Percentiles rank a stretch among this genome's conserved stretches.
Evolutionary conservation across 2,329 filamentous ascomycete genomes (phyloP).

Genomic region (Thelonectria olida): DNA sequence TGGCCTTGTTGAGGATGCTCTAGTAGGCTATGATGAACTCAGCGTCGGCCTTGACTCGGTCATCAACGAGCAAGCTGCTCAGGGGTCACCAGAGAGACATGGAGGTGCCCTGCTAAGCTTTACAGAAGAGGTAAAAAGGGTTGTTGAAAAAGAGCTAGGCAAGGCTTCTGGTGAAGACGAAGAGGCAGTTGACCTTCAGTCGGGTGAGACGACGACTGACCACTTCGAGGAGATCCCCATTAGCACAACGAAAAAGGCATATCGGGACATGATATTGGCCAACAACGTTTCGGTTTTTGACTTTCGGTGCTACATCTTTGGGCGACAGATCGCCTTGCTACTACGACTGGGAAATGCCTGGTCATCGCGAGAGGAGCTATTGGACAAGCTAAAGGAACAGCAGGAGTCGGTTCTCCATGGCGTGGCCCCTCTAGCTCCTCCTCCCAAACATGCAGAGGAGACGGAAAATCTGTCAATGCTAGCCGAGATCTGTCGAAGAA

Average conservation of each 20-base stretch:
- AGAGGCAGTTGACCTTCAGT: slow-evolving; percentile 62
- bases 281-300: slow-evolving; percentile 98
- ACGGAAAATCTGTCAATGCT: slow-evolving; percentile 80
- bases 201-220: slow-evolving; percentile 49
- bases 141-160: slow-evolving; percentile 62
- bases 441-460: slow-evolving; percentile 64
- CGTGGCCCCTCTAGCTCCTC: slow-evolving; percentile 61
- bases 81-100: slow-evolving; percentile 69
- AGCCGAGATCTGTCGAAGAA: slow-evolving; percentile 86
- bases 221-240: slow-evolving; percentile 67
- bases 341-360: slow-evolving; percentile 82
- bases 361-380: slow-evolving; percentile 69
- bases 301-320: slow-evolving; percentile 93
- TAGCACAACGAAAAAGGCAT: slow-evolving; percentile 76
- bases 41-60: slow-evolving; percentile 86
- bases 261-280: slow-evolving; percentile 89
- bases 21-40: slow-evolving; percentile 95
- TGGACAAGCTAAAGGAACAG: slow-evolving; percentile 70
- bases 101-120: slow-evolving; percentile 76
- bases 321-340: slow-evolving; percentile 84
- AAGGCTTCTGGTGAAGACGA: slow-evolving; percentile 46
- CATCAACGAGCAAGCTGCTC: slow-evolving; percentile 75
- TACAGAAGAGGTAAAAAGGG: slow-evolving; percentile 76
- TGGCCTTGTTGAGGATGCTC: slow-evolving; percentile 91
- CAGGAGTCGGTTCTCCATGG: slow-evolving; percentile 67